Conservation (phyloP, 2,329 filamentous ascomycete species). For the Aspergillus spinulosporus region DNA sequence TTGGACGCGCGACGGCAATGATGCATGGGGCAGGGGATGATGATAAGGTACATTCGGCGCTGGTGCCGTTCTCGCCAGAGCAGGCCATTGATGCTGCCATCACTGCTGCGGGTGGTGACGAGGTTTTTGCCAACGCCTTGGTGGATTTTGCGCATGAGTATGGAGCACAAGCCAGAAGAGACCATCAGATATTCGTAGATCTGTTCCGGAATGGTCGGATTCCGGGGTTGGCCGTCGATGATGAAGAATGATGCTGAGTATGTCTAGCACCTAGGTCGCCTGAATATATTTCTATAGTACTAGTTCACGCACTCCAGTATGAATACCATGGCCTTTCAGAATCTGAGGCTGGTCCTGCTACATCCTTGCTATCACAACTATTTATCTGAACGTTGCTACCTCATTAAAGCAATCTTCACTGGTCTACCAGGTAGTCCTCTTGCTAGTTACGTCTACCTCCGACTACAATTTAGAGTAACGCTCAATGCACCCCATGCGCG, state of each 20-base stretch:
- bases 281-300: too few species aligned
- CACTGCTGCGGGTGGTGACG: conserved; percentile 7
- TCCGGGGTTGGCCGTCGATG: conserved; percentile 10
- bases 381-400: too few species aligned
- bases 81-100: conserved; percentile 17
- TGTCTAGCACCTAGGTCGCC: too few species aligned
- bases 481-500: too few species aligned
- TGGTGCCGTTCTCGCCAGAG: conserved; percentile 23
- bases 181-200: conserved; percentile 23
- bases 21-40: conserved; percentile 23
- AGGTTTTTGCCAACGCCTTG: conserved; percentile 11
- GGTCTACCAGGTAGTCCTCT: too few species aligned
- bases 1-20: conserved; percentile 22
- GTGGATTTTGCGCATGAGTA: conserved; percentile 22
- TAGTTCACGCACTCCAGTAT: too few species aligned
- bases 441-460: too few species aligned
- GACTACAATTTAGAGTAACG: too few species aligned
- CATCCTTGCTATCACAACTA: too few species aligned
- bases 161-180: conserved; percentile 12
- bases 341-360: too few species aligned
- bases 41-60: conserved; percentile 18
- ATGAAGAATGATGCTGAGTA: not conserved
- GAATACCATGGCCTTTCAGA: too few species aligned
- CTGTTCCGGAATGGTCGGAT: conserved; percentile 21
- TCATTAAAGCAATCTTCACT: too few species aligned